phyloP scores from a whole-genome alignment of 352 stramenopile genomes.

The Globisporangium carolinianum region DNA sequence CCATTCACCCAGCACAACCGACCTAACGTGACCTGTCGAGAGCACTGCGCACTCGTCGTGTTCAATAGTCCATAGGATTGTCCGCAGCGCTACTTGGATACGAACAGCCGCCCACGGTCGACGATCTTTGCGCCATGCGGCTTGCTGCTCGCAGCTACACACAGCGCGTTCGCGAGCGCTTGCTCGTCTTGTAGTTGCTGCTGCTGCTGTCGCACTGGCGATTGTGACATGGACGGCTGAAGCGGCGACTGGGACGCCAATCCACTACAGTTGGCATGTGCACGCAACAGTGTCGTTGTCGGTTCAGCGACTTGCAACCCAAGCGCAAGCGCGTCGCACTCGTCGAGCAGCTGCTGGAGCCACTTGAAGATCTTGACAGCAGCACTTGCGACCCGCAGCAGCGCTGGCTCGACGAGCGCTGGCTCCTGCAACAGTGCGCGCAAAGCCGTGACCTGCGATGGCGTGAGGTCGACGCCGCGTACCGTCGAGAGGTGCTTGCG shows the following conservation, averaged over 20 bases:
- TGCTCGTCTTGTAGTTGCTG: conserved; percentile 14
- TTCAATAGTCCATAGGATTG: too few relatives aligned
- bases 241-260: conserved; percentile 8
- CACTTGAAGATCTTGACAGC: conserved; percentile 59
- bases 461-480: conserved; percentile 25
- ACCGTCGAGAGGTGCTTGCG: conserved; percentile 31
- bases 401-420: conserved; percentile 37
- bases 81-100: too few relatives aligned
- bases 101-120: conserved; percentile 39
- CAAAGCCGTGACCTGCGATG: conserved; percentile 40
- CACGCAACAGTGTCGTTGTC: neutral
- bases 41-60: too few relatives aligned
- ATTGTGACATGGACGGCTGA: neutral
- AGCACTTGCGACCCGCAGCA: conserved; percentile 44
- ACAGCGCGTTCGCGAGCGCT: conserved; percentile 6
- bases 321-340: conserved; percentile 49
- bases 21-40: too few relatives aligned
- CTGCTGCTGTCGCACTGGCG: neutral
- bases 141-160: conserved; percentile 10
- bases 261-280: too few relatives aligned
- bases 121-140: conserved; percentile 32
- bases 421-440: conserved; percentile 60
- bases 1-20: too few relatives aligned
- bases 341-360: conserved; percentile 52
- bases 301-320: conserved; percentile 18